These are phyloP conservation scores for Penstemon eatonii DNA, from an alignment of 257 asterid species.

Conservation along the genomic window DNA sequence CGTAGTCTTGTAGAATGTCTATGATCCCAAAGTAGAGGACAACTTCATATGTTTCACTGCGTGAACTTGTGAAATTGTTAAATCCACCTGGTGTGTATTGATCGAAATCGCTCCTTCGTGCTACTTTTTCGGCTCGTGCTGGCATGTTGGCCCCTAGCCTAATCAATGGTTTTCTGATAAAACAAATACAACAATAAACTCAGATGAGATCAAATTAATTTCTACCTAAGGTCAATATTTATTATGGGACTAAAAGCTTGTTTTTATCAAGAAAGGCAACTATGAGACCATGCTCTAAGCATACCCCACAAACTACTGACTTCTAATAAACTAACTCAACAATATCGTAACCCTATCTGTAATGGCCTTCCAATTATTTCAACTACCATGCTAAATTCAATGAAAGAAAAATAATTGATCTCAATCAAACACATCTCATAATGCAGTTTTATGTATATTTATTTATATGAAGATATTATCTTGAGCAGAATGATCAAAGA, in stretches of 20 bases:
- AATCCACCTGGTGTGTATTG: constrained; percentile 59
- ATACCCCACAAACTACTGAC: constrained; percentile 46
- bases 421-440: constrained; percentile 18
- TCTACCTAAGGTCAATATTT: neutral
- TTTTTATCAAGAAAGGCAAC: constrained; percentile 23
- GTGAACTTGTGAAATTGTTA: constrained; percentile 43
- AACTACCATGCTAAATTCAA: constrained; percentile 40
- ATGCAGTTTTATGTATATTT: neutral
- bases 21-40: constrained; percentile 91
- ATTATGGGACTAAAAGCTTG: neutral
- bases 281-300: constrained; percentile 26
- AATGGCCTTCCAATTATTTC: constrained; percentile 32
- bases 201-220: neutral
- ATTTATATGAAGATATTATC: no score
- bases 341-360: constrained; percentile 31
- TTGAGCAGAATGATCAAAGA: neutral
- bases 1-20: constrained; percentile 91
- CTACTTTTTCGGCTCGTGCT: constrained; percentile 80
- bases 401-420: constrained; percentile 35
- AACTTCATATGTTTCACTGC: constrained; percentile 69
- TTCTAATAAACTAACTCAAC: constrained; percentile 32
- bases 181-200: constrained; percentile 14
- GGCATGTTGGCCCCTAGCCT: constrained; percentile 96
- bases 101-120: constrained; percentile 77
- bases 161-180: constrained; percentile 75